Conservation (phyloP, 495 filamentous ascomycete genomes). For the Neurospora sp. region DNA sequence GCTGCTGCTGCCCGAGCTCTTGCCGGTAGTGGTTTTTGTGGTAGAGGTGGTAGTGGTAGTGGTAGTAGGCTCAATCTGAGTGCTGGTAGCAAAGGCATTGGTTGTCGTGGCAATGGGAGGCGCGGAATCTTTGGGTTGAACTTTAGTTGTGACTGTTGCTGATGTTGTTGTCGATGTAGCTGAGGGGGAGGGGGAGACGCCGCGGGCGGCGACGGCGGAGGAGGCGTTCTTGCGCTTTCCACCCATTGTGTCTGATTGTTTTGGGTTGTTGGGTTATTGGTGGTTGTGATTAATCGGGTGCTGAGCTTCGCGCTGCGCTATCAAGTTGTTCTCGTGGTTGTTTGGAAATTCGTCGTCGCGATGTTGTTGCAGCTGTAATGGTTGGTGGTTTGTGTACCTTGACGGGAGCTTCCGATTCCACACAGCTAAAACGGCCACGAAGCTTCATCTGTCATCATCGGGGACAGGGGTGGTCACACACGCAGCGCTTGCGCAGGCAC, state of each 20-base stretch:
- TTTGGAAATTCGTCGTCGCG: background rate
- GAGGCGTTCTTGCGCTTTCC: slow-evolving; percentile 21
- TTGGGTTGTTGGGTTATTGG: background rate
- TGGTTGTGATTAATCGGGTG: no score
- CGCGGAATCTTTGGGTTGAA: background rate
- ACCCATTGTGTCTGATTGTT: slow-evolving; percentile 20
- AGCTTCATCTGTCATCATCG: slow-evolving; percentile 19
- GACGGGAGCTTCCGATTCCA: slow-evolving; percentile 1
- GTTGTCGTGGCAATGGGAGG: slow-evolving; percentile 3
- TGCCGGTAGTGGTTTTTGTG: background rate
- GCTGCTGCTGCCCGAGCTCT: no score
- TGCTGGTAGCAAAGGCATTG: background rate
- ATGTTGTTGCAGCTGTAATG: background rate
- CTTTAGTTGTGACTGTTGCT: slow-evolving; percentile 10
- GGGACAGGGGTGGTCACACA: background rate
- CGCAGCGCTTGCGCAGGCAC: background rate
- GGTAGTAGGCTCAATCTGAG: background rate
- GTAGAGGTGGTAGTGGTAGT: background rate
- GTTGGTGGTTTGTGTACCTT: background rate
- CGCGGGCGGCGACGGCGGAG: slow-evolving; percentile 7
- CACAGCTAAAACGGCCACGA: slow-evolving; percentile 23
- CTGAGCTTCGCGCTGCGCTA: no score
- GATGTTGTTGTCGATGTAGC: slow-evolving; percentile 12
- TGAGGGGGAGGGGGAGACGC: slow-evolving; percentile 4
- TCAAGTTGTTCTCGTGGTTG: background rate